phyloP scores from a whole-genome alignment of 371 early-diverging fungal species.

The Mucor lusitanicus region DNA sequence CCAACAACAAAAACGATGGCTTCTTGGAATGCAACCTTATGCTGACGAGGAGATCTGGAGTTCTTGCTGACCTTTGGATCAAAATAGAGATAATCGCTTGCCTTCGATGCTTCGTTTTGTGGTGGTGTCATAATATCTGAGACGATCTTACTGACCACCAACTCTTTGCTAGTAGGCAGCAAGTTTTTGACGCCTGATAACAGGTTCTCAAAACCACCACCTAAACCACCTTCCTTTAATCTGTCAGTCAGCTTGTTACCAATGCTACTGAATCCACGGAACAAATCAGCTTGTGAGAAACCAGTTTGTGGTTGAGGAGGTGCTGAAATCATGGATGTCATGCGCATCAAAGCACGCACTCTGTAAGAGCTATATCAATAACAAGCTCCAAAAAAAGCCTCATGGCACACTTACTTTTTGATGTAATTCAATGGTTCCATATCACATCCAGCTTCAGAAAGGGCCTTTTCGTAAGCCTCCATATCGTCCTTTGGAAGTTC shows the following conservation, averaged over 20 bases:
- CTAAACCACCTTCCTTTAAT: slow-evolving; percentile 78
- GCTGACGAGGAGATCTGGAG: slow-evolving; percentile 46
- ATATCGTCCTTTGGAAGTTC: slow-evolving; percentile 80
- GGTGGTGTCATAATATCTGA: slow-evolving; percentile 82
- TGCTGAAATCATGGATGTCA: slow-evolving; percentile 64
- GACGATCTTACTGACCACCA: slow-evolving; percentile 84
- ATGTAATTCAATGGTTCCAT: slow-evolving; percentile 77
- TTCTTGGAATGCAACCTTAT: slow-evolving; percentile 74
- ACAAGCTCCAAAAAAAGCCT: not conserved
- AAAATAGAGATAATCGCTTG: slow-evolving; percentile 85
- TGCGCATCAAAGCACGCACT: slow-evolving; percentile 69
- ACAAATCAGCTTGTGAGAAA: slow-evolving; percentile 52
- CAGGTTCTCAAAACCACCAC: slow-evolving; percentile 80
- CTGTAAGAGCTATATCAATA: slow-evolving; percentile 27
- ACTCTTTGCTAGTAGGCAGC: slow-evolving; percentile 85
- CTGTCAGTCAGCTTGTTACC: slow-evolving; percentile 86
- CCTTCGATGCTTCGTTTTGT: slow-evolving; percentile 54
- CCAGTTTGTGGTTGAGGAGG: slow-evolving; percentile 52
- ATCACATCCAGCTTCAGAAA: slow-evolving; percentile 76
- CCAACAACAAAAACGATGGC: slow-evolving; percentile 97
- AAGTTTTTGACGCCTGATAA: slow-evolving; percentile 95
- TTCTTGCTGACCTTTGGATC: slow-evolving; percentile 80
- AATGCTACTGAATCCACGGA: slow-evolving; percentile 79
- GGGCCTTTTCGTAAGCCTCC: slow-evolving; percentile 79
- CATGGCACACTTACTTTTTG: slow-evolving; percentile 59